Evolutionary conservation across 108 stramenopile species (phyloP), one percentile per base, ranked within the genome.

Genomic region (Nitzschia sp.): DNA sequence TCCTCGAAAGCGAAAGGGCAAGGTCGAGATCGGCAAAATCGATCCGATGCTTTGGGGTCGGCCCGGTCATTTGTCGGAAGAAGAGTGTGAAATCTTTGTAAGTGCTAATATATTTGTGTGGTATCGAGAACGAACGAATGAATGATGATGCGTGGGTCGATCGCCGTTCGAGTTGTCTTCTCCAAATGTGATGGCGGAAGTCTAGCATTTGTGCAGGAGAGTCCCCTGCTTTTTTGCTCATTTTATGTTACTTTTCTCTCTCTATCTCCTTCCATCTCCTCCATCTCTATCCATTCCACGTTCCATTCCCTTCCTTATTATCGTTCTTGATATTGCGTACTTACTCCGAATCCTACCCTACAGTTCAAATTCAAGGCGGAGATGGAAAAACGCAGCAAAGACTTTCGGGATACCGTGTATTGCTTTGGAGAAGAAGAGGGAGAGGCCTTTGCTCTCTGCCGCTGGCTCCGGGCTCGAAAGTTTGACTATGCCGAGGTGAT

Each of bases 401-500:
- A 80, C 16, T 83, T 86, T 53, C 29, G 58, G 29, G 59, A 68
- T 26, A 86, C 85, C 25, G 58, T 86, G 15, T 86, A 81, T 46
- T 71, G 58, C 30, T 86, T 86, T 59, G 81, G 80, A 3, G 58
- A 57, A 50, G 70, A 63, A 34, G 85, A 86, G 54, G 85, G 80
- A n/a, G 82, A 83, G 69, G 73, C 58, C 13, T 83, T 45, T 48
- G 67, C 76, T 3, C 72, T 82, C 41, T 68, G 65, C 44, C 79
- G 85, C 48, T 86, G 85, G 85, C 74, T 83, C 1, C 79, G 85
- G 11, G 85, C 85, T 19, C 79, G 85, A 22, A 86, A 86, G 66
- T 86, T 45, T 63, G 77, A 71, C 25, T 66, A 66, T 46, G 85
- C 73, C 33, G 93, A 94, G 54, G 84, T 87, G 63, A 84, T 93